phyloP scores from a whole-genome alignment of 2,329 filamentous ascomycete species.

The Epichloe sibirici region DNA sequence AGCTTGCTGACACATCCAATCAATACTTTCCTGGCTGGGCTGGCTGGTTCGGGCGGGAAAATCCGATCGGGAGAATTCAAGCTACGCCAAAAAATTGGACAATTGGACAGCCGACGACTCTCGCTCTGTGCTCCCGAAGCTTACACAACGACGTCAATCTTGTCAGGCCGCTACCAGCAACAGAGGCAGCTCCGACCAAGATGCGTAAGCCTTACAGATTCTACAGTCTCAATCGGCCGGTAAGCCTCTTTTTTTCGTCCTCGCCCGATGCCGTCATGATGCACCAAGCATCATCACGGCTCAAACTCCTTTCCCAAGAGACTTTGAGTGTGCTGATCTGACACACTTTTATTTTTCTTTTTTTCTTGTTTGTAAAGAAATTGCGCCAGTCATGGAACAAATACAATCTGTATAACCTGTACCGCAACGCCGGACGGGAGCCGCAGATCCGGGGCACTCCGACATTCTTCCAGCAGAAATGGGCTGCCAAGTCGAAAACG shows the following conservation, averaged over 20 bases:
- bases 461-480: slow-evolving; percentile 99
- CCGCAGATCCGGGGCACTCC: slow-evolving; percentile 20
- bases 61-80: slow-evolving; percentile 14
- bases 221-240: slow-evolving; percentile 53
- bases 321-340: slow-evolving; percentile 1
- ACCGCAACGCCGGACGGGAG: slow-evolving; percentile 23
- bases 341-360: background rate
- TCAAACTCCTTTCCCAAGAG: background rate
- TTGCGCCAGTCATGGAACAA: slow-evolving; percentile 95
- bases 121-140: slow-evolving; percentile 1
- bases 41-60: slow-evolving; percentile 13
- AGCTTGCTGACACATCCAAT: slow-evolving; percentile 10
- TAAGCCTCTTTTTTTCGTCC: slow-evolving; percentile 26
- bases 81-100: slow-evolving; percentile 16
- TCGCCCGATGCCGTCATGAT: background rate
- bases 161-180: slow-evolving; percentile 3
- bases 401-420: slow-evolving; percentile 88
- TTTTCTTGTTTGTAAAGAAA: slow-evolving; percentile 46
- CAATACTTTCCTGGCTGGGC: background rate
- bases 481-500: slow-evolving; percentile 71
- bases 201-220: slow-evolving; percentile 48
- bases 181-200: slow-evolving; percentile 21
- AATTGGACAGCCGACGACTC: slow-evolving; percentile 12
- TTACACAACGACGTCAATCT: slow-evolving; percentile 2
- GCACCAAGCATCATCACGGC: background rate